Percentiles rank a stretch among this genome's conserved stretches.
phyloP scores from a whole-genome alignment of 164 flowering plant genomes.

The Houttuynia cordata region DNA sequence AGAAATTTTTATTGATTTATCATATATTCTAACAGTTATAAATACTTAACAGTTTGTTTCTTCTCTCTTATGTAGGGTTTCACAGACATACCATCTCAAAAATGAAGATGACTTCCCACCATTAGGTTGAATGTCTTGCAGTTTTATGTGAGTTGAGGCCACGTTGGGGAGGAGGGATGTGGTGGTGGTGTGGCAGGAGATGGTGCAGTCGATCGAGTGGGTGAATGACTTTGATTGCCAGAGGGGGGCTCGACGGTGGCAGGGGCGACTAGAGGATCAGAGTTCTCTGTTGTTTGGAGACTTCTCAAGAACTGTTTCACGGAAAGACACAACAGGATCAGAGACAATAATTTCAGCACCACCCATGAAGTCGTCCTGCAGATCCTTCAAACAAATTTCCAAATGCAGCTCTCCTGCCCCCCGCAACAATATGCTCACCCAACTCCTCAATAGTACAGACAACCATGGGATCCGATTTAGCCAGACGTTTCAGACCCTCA shows the following conservation, averaged over 20 bases:
- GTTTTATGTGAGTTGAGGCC: too few species aligned
- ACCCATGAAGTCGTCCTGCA: constrained; percentile 26
- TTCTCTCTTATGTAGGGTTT: too few species aligned
- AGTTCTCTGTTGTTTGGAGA: too few species aligned
- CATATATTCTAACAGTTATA: too few species aligned
- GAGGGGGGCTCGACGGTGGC: too few species aligned
- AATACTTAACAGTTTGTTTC: too few species aligned
- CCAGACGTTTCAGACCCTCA: constrained; percentile 30
- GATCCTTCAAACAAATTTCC: constrained; percentile 23
- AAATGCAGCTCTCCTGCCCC: constrained; percentile 27
- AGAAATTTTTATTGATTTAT: too few species aligned
- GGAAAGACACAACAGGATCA: constrained; percentile 23
- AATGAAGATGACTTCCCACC: too few species aligned
- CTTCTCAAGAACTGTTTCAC: constrained; percentile 26
- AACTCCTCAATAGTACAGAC: constrained; percentile 24
- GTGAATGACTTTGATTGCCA: constrained; percentile 25
- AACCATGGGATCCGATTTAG: constrained; percentile 33
- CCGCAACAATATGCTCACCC: constrained; percentile 31
- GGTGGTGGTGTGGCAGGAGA: constrained; percentile 40
- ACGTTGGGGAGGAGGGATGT: constrained; percentile 40
- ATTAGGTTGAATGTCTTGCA: too few species aligned
- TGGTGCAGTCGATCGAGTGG: constrained; percentile 28
- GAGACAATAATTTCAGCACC: constrained; percentile 20
- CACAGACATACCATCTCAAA: too few species aligned
- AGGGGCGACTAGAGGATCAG: too few species aligned